A percentile compares a stretch with the other conserved stretches of the same genome.
phyloP scores from a whole-genome alignment of 31 red algal species.

The Pterothamnion heteromorphum region DNA sequence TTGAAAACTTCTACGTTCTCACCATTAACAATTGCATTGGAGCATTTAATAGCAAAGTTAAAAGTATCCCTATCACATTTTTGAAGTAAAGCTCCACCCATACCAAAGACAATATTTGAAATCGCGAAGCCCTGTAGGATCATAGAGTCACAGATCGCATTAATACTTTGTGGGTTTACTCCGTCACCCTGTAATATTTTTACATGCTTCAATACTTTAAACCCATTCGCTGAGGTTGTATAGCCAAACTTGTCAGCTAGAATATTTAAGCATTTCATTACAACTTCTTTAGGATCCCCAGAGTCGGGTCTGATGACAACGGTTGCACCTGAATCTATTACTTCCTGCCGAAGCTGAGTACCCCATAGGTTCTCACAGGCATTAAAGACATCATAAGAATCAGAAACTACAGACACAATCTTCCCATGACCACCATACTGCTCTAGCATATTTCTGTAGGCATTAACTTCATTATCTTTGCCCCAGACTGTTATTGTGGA shows the following conservation, averaged over 20 bases:
- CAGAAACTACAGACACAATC: not conserved
- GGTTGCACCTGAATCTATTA: not conserved
- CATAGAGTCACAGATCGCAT: not conserved
- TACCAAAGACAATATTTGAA: not conserved
- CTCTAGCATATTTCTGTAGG: not conserved
- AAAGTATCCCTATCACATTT: not conserved
- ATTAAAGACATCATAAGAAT: not conserved
- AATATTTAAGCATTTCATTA: not conserved
- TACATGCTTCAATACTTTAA: not conserved
- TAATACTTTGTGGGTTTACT: not conserved
- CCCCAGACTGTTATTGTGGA: not conserved
- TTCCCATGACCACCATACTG: not conserved
- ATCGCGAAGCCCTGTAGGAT: not conserved
- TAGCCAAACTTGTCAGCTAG: not conserved
- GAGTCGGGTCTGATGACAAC: not conserved
- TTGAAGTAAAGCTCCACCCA: not conserved
- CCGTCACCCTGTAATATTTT: slow-evolving; percentile 5
- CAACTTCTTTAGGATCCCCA: not conserved
- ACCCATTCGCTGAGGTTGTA: not conserved
- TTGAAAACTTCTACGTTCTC: not conserved
- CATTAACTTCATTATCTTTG: not conserved
- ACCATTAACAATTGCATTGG: not conserved
- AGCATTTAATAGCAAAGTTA: not conserved
- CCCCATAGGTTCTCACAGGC: not conserved
- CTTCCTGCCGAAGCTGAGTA: not conserved